Base-by-base conservation (phyloP, 495 filamentous ascomycete species). In the Aspergillus kassunensis region DNA sequence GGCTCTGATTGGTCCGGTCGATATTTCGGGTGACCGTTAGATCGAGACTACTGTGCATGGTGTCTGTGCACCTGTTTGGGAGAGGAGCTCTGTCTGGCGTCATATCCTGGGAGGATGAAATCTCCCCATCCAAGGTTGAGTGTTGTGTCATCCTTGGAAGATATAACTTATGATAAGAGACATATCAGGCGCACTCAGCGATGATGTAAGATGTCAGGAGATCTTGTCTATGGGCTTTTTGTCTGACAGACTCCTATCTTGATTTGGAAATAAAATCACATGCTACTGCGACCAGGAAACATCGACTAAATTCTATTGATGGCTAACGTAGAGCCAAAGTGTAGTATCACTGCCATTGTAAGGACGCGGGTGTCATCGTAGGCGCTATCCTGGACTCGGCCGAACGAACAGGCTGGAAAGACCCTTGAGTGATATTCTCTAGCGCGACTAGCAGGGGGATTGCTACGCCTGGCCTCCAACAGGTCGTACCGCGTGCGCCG, bases 11-110 rank as follows among this genome's bases (percentile, higher is more conserved):
- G 54, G 51, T 42, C 44, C 40, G 36, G 51, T 50, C 47, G n/a
- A 41, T 21, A 47, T 30, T 49, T 58, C 19, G 48, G 35, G 44
- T 51, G 56, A 48, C 60, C 56, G 56, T 63, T 63, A 51, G 60
- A 62, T 62, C 55, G 52, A 59, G 24, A 27, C 46, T 39, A 49
- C 8, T 34, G 18, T 35, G 18, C 18, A 11, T 40, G n/a, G 21
- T 23, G 44, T 25, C 44, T 35, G 43, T 31, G 27, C 37, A 23
- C 19, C 20, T 40, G 18, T 40, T 21, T 40, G 18, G 37, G 37
- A 9, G 13, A 44, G 42, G 29, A n/a, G n/a, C n/a, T 33, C 42
- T 25, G 19, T 24, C 29, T 49, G 34, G 45, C 34, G 45, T 39
- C 34, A 49, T 49, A 19, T 16, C 1, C 15, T 15, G 23, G n/a